phyloP scores from a whole-genome alignment of 805 yeast species.

The Pichia deserticola region DNA sequence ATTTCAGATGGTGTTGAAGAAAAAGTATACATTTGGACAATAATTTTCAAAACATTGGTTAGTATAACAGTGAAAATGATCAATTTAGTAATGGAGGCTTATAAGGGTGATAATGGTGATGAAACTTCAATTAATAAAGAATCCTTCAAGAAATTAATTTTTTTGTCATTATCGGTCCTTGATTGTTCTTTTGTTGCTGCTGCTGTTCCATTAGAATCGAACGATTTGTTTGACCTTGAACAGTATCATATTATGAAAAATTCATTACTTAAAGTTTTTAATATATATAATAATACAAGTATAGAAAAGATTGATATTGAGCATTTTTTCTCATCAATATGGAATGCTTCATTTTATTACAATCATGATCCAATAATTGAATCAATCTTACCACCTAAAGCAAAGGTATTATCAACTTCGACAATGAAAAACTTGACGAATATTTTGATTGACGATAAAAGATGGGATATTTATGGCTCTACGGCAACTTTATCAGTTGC shows the following conservation, averaged over 20 bases:
- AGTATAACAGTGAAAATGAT: constrained; percentile 29
- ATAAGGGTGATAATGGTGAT: neutral
- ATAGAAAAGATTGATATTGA: constrained; percentile 27
- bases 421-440: constrained; percentile 1
- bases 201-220: constrained; percentile 4
- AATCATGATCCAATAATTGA: constrained; percentile 39
- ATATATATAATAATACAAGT: constrained; percentile 23
- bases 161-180: constrained; percentile 34
- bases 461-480: constrained; percentile 53
- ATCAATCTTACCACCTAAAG: constrained; percentile 4
- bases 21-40: constrained; percentile 45
- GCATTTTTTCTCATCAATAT: constrained; percentile 41
- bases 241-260: constrained; percentile 34
- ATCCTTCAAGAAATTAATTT: constrained; percentile 29
- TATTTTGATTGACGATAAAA: constrained; percentile 32
- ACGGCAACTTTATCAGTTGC: constrained; percentile 42
- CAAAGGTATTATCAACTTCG: neutral
- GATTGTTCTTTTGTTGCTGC: constrained; percentile 33
- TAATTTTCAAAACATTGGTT: constrained; percentile 37
- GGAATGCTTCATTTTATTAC: constrained; percentile 54
- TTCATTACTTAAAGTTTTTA: constrained; percentile 29
- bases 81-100: constrained; percentile 11
- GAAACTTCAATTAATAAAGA: constrained; percentile 5
- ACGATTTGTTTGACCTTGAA: constrained; percentile 11
- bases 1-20: neutral